These are phyloP conservation scores for Serendipita sp. DNA, from an alignment of 768 basidiomycete genomes.

Conservation along the genomic window DNA sequence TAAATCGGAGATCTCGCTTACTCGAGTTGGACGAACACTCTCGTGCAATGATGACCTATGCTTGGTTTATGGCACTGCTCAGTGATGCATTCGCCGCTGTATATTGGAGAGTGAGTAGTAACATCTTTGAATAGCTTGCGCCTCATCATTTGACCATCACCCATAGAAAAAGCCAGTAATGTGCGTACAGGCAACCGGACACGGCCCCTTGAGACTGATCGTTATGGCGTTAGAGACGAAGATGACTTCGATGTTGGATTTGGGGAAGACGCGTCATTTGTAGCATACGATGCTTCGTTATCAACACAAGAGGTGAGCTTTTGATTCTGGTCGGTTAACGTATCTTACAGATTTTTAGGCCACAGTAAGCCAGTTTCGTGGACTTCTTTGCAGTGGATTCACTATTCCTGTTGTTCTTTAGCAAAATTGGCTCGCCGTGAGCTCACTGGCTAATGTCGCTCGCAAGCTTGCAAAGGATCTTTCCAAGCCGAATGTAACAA, in stretches of 20 bases:
- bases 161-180: conserved; percentile 61
- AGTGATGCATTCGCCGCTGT: conserved; percentile 70
- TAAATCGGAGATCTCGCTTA: conserved; percentile 43
- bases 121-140: neutral
- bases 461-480: conserved; percentile 68
- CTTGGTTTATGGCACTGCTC: conserved; percentile 88
- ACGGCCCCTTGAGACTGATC: neutral
- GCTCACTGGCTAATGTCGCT: conserved; percentile 68
- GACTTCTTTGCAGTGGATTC: neutral
- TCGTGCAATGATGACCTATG: conserved; percentile 74
- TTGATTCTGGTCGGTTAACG: neutral
- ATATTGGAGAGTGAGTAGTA: conserved; percentile 28
- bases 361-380: conserved; percentile 4
- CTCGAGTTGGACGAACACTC: conserved; percentile 23
- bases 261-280: neutral
- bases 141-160: neutral
- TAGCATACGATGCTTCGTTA: neutral
- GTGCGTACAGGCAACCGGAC: conserved; percentile 21
- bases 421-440: conserved; percentile 75
- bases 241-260: conserved; percentile 74
- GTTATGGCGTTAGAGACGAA: conserved; percentile 36
- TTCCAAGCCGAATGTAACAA: conserved; percentile 64
- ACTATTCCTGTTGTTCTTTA: too few relatives aligned
- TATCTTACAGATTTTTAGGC: conserved; percentile 2
- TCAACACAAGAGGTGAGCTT: neutral